These are phyloP conservation scores for Barbatosphaeria neglecta DNA, from an alignment of 495 filamentous ascomycete species.

Conservation along the genomic window DNA sequence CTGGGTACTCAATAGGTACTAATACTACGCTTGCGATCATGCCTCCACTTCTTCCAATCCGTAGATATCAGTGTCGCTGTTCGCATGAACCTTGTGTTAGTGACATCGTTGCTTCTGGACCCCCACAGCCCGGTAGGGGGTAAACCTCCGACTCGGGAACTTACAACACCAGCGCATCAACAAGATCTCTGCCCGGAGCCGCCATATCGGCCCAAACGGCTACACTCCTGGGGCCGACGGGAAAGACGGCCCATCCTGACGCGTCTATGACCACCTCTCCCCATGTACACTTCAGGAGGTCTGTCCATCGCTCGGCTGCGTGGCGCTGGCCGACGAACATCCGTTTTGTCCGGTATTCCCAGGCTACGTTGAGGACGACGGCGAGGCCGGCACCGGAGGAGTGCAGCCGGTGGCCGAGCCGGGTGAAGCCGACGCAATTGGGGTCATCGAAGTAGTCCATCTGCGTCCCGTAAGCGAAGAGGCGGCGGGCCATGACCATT, in stretches of 20 bases:
- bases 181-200: too few relatives aligned
- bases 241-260: not conserved
- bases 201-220: not conserved
- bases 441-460: conserved; percentile 55
- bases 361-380: conserved; percentile 29
- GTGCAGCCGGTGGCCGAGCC: conserved; percentile 44
- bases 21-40: too few relatives aligned
- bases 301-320: conserved; percentile 46
- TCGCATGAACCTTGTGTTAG: too few relatives aligned
- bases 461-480: conserved; percentile 59
- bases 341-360: conserved; percentile 30
- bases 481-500: conserved; percentile 51
- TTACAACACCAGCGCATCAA: too few relatives aligned
- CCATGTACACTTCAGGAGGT: conserved; percentile 37
- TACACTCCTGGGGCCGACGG: not conserved
- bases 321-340: conserved; percentile 53
- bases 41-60: too few relatives aligned
- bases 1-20: too few relatives aligned
- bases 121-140: too few relatives aligned
- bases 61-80: too few relatives aligned
- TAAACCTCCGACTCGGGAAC: too few relatives aligned
- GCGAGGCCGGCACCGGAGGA: conserved; percentile 37
- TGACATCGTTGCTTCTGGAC: too few relatives aligned
- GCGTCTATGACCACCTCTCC: not conserved
- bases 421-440: conserved; percentile 60